Evolutionary conservation across 768 basidiomycete genomes (phyloP), one percentile per base, ranked within the genome.

Genomic region (Candolleomyces aberdarensis): DNA sequence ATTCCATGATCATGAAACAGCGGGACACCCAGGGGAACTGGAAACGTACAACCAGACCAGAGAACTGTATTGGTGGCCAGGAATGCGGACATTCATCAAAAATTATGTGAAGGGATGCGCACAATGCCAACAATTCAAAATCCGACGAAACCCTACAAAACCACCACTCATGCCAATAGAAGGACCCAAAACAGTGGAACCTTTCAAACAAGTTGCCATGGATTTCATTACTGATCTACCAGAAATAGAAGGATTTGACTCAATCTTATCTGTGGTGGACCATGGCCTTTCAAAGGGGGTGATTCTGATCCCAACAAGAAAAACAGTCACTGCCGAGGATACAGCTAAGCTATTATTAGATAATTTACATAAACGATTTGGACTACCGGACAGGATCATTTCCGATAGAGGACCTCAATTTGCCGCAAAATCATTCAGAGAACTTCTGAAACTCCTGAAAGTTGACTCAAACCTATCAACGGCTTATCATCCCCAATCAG

Each of bases 251-350:
- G 63, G 60, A 10, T 63, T 48, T 29, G 64, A 73, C 54, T 57
- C 59, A 10, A 70, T 73, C 20, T 54, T 72, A 57, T 58, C 62
- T 55, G 59, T 71, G 43, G 67, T 73, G 50, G 67, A 70, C 67
- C 67, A 60, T 41, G 26, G 67, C 29, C 63, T 68, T 65, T 66
- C 62, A 20, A 72, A 73, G 66, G 70, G 71, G 63, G 62, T 66
- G 64, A 66, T 71, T 57, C 44, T 68, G 17, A 59, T 67, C 9
- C 63, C 67, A 19, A 59, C 55, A n/a, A 61, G 29, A 5, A 69
- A 69, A 59, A 65, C 46, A 26, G 54, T 65, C 5, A 62, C 62
- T 11, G 31, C 59, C 0, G 40, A 58, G 56, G 63, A 39, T 7
- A 52, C 22, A 4, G 58, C 58, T 4, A 19, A 52, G 17, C 14